These are phyloP conservation scores for Styphnolobium japonicum DNA, from an alignment of 306 rosid genomes.

Conservation along the genomic window DNA sequence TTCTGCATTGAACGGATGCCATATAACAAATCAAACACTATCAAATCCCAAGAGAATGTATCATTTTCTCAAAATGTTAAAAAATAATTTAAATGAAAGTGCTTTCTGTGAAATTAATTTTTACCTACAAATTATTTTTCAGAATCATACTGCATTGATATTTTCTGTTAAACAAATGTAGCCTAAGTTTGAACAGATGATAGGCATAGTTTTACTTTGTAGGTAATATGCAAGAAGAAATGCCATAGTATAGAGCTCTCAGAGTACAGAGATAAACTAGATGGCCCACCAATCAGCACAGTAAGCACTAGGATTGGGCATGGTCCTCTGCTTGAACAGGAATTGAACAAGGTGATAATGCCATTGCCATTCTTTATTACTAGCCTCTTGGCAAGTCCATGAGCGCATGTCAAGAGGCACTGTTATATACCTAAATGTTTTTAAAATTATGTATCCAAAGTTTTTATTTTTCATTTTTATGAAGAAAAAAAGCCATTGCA, in stretches of 20 bases:
- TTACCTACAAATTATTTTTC: too few relatives aligned
- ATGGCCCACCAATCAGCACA: not conserved
- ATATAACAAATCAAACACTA: not conserved
- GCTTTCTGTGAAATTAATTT: too few relatives aligned
- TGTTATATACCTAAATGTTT: too few relatives aligned
- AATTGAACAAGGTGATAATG: conserved; percentile 17
- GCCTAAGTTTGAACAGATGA: not conserved
- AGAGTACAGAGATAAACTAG: conserved; percentile 15
- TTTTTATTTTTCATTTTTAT: too few relatives aligned
- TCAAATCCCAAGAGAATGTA: not conserved
- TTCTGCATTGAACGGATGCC: not conserved
- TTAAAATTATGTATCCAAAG: too few relatives aligned
- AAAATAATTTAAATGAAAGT: too few relatives aligned
- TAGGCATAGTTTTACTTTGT: not conserved
- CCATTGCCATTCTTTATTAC: not conserved
- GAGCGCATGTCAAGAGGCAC: too few relatives aligned
- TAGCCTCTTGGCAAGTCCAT: too few relatives aligned
- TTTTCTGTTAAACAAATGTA: not conserved
- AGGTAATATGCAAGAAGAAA: conserved; percentile 35
- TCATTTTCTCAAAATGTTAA: not conserved
- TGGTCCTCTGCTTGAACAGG: conserved; percentile 9
- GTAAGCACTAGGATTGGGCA: conserved; percentile 3
- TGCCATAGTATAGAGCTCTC: conserved; percentile 13
- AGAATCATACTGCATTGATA: too few relatives aligned
- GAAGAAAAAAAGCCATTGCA: too few relatives aligned